Base-by-base conservation (phyloP, 345 rosid genomes). In the Brassica incana region DNA sequence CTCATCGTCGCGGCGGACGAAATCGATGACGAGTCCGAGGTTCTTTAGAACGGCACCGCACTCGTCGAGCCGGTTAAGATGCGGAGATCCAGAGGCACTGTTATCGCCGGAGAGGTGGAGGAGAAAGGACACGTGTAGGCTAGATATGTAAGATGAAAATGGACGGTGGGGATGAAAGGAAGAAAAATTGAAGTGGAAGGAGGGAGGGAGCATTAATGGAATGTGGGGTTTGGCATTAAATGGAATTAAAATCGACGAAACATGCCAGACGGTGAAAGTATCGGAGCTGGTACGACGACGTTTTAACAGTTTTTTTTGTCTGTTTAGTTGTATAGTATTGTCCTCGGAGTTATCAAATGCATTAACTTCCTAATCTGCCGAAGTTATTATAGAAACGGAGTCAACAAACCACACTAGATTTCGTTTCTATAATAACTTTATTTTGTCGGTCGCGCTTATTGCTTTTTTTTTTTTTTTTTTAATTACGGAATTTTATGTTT, bases 21-120 rank as follows among this genome's bases (percentile, higher is more conserved):
- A 92, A 82, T 88, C 96, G 5, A 85, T 91, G 93, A 84, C 89
- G 82, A 94, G 98, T 20, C 98, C 97, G 15, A 88, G 88, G 97
- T 90, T 88, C 64, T 69, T 81, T 0, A 67, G 89, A 72, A 82
- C 83, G 48, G 84, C 86, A 54, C 84, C 86, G 16, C 89, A 88
- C 83, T 86, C 96, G 63, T 91, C 99, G 38, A 95, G 99, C 84
- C 78, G 99, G 81, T 75, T 92, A 14, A 78, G 99, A 81, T 95
- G 99, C 73, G 99, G 99, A 60, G 97, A 95, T 85, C 99, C 99
- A 16, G 99, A 95, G 87, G 99, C 99, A 40, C 67, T 95, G 45
- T 74, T 95, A 1, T 95, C 99, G 59, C 99, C 99, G 88, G 97
- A 95, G 83, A 87, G 99, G 76, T 91, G 90, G 60, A 89, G 83